These are phyloP conservation scores for Durotheca rogersii DNA, from an alignment of 495 filamentous ascomycete genomes.

Conservation along the genomic window DNA sequence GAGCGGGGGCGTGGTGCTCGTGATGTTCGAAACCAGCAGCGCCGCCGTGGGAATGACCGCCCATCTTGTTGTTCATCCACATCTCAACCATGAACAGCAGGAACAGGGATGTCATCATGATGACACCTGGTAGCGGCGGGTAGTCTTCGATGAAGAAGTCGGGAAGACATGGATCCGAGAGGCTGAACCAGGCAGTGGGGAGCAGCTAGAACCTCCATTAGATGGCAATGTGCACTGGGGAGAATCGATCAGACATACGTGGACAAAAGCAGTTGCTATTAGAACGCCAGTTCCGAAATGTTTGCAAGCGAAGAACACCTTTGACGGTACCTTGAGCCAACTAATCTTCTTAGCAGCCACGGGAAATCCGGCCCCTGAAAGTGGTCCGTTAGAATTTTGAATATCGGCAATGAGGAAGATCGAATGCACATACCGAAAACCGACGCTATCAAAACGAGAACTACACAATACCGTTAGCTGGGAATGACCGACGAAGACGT, in stretches of 20 bases:
- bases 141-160: conserved; percentile 56
- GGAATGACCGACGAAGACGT: not conserved
- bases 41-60: conserved; percentile 53
- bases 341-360: conserved; percentile 56
- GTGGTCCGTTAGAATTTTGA: conserved; percentile 4
- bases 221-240: not conserved
- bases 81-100: conserved; percentile 58
- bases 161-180: conserved; percentile 60
- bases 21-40: conserved; percentile 44
- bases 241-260: conserved; percentile 49
- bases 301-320: conserved; percentile 56
- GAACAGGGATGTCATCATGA: conserved; percentile 60
- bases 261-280: conserved; percentile 68
- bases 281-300: conserved; percentile 73
- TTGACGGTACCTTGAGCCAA: conserved; percentile 55
- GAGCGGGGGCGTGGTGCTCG: conserved; percentile 22
- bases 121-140: conserved; percentile 60
- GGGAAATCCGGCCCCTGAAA: conserved; percentile 49
- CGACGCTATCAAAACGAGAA: conserved; percentile 43
- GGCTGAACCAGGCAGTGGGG: conserved; percentile 56
- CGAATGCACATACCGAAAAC: conserved; percentile 38
- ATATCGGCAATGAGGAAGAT: not conserved
- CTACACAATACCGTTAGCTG: conserved; percentile 28
- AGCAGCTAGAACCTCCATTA: conserved; percentile 43
- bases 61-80: conserved; percentile 53